Evolutionary conservation across 1,284 basidiomycete genomes (phyloP).

Genomic region (Puccinia coronata): DNA sequence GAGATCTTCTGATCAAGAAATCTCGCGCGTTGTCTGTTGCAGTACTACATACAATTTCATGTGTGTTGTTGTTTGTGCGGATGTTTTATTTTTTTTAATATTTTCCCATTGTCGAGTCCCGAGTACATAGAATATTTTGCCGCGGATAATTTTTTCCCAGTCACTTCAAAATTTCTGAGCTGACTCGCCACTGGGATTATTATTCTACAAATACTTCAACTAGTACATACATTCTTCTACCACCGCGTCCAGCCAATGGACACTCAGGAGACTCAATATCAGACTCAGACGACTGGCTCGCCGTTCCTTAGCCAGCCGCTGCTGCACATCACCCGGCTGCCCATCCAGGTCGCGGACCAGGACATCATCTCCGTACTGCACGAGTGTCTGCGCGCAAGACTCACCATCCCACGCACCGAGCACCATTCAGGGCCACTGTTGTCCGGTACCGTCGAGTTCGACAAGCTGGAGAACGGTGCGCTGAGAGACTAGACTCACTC

Average conservation of each 20-base stretch:
- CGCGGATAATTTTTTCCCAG: too few relatives aligned
- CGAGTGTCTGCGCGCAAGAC: conserved; percentile 40
- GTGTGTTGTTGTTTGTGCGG: too few relatives aligned
- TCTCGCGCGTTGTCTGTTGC: too few relatives aligned
- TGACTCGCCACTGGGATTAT: too few relatives aligned
- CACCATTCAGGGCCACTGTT: conserved; percentile 19
- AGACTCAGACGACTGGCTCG: background rate
- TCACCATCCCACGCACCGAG: conserved; percentile 14
- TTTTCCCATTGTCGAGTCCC: too few relatives aligned
- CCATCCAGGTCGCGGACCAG: conserved; percentile 23
- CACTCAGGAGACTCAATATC: background rate
- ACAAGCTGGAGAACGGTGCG: conserved; percentile 44
- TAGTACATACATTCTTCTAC: too few relatives aligned
- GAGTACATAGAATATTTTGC: too few relatives aligned
- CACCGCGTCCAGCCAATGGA: too few relatives aligned
- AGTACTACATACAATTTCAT: too few relatives aligned
- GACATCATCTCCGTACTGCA: conserved; percentile 45
- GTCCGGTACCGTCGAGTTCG: conserved; percentile 45
- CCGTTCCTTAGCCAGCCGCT: conserved; percentile 26
- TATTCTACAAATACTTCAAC: too few relatives aligned
- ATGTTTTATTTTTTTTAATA: too few relatives aligned
- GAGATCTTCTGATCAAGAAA: conserved; percentile 26
- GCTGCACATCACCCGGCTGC: conserved; percentile 20
- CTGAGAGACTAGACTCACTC: background rate
- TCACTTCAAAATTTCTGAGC: too few relatives aligned